Evolutionary conservation across 2,329 filamentous ascomycete species (phyloP).

Genomic region (Fusarium floridanum): DNA sequence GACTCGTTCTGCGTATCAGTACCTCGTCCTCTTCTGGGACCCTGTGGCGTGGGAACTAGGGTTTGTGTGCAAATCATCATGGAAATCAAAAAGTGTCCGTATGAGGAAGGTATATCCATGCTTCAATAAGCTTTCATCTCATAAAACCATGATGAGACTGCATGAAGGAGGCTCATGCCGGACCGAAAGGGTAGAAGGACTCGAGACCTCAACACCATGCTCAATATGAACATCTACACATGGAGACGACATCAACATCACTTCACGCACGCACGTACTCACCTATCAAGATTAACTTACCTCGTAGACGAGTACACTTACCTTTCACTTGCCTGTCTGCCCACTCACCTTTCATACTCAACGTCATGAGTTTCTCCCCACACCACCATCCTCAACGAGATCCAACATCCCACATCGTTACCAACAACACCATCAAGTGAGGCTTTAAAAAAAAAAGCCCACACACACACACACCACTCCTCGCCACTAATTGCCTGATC

Average conservation of each 20-base stretch:
- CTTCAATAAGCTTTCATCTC: neutral
- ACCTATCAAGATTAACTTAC: constrained; percentile 1
- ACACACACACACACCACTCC: constrained; percentile 28
- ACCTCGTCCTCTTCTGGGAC: neutral
- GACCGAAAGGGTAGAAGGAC: neutral
- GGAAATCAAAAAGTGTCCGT: neutral
- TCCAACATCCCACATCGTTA: constrained; percentile 15
- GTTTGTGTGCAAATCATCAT: neutral
- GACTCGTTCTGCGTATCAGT: neutral
- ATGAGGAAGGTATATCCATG: neutral
- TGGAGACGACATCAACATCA: neutral
- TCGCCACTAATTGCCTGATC: constrained; percentile 43
- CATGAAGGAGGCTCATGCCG: neutral
- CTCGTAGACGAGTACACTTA: neutral
- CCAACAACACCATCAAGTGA: neutral
- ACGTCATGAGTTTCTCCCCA: neutral
- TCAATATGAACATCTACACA: neutral
- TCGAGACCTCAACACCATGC: constrained; percentile 17
- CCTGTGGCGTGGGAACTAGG: neutral
- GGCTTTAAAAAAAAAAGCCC: constrained; percentile 4
- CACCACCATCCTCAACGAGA: constrained; percentile 6
- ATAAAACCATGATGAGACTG: neutral
- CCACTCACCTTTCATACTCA: constrained; percentile 13
- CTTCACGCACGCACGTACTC: constrained; percentile 13
- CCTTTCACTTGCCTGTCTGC: constrained; percentile 17